Percentiles rank a stretch among this genome's conserved stretches.
Evolutionary conservation across 225 moss, liverwort and hornwort species (phyloP).

Genomic region (Rhytidiadelphus loreus): DNA sequence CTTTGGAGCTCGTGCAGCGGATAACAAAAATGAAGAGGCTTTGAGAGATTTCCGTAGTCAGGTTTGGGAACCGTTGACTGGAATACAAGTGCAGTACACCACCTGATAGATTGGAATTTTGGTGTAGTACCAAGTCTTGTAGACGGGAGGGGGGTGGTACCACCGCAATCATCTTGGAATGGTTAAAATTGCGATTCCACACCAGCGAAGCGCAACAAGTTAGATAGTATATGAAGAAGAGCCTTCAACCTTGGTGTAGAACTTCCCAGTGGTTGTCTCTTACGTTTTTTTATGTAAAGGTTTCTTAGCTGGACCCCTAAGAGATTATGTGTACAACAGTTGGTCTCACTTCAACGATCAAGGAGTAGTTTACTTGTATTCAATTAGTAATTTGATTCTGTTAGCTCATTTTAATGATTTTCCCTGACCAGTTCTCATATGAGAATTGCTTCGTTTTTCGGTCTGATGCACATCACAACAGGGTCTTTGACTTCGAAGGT

Average conservation of each 20-base stretch:
- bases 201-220: background rate
- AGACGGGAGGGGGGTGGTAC: background rate
- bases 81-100: constrained; percentile 1
- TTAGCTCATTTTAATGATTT: background rate
- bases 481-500: background rate
- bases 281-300: constrained; percentile 13
- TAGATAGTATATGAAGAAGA: background rate
- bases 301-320: constrained; percentile 17
- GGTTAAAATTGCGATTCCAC: background rate
- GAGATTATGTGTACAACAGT: constrained; percentile 31
- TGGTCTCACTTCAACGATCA: constrained; percentile 5
- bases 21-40: background rate
- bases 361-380: constrained; percentile 9
- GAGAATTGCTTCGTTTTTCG: background rate
- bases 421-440: background rate
- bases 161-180: background rate
- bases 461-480: background rate
- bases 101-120: constrained; percentile 1
- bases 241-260: background rate
- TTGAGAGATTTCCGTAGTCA: background rate
- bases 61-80: background rate
- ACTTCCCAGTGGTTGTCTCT: background rate
- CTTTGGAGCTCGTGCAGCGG: background rate
- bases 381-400: background rate
- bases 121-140: constrained; percentile 10